Percentiles rank a stretch among this genome's conserved stretches.
Evolutionary conservation across 1,139 yeast species (phyloP).

Genomic region (Yamadazyma triangularis): DNA sequence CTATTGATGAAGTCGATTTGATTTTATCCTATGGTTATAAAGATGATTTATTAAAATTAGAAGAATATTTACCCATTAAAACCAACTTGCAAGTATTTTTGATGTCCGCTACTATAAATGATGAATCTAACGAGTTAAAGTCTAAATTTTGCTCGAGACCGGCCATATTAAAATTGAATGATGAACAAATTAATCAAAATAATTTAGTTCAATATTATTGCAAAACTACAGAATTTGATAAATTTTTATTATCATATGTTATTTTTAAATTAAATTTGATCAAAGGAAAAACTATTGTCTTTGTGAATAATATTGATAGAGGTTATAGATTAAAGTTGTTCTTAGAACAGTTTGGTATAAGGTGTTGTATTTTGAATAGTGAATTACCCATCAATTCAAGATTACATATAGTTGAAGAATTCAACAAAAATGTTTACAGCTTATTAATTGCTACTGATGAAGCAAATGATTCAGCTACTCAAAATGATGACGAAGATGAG

Average conservation of each 20-base stretch:
- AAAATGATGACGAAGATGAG: conserved; percentile 48
- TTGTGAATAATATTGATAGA: conserved; percentile 93
- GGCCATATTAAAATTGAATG: conserved; percentile 74
- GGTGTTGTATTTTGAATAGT: conserved; percentile 82
- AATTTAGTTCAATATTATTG: conserved; percentile 83
- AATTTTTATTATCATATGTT: conserved; percentile 84
- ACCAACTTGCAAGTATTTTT: conserved; percentile 82
- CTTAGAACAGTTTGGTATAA: conserved; percentile 91
- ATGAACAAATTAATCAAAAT: conserved; percentile 52
- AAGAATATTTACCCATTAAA: conserved; percentile 61
- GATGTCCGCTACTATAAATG: conserved; percentile 95
- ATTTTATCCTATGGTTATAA: conserved; percentile 86
- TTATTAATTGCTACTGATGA: conserved; percentile 95
- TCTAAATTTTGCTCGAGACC: conserved; percentile 78
- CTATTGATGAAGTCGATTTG: conserved; percentile 94
- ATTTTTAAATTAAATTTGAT: conserved; percentile 84
- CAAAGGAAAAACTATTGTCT: conserved; percentile 86
- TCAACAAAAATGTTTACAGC: conserved; percentile 83
- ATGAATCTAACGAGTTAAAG: conserved; percentile 77
- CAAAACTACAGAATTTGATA: conserved; percentile 84
- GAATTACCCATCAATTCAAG: conserved; percentile 93
- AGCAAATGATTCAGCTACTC: conserved; percentile 51
- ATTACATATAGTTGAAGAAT: conserved; percentile 91
- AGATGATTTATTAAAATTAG: conserved; percentile 71
- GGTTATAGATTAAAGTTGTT: conserved; percentile 90